These are phyloP conservation scores for Bromus sterilis DNA, from an alignment of 176 grass and related monocot species.

Conservation along the genomic window DNA sequence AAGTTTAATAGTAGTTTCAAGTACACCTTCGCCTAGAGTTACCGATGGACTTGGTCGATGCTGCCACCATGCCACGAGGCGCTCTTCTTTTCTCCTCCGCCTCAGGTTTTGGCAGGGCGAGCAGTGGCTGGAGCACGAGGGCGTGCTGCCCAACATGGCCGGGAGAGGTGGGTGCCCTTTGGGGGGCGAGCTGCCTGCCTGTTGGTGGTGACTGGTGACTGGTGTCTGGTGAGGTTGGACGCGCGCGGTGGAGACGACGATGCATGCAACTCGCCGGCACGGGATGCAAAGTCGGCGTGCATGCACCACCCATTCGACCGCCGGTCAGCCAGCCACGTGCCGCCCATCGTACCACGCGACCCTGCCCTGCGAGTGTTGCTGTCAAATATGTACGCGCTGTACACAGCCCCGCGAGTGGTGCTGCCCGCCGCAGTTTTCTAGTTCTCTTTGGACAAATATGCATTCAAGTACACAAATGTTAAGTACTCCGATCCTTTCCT, in stretches of 20 bases:
- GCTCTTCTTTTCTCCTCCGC: background rate
- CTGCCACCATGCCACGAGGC: background rate
- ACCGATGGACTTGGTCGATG: background rate
- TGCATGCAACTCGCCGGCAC: background rate
- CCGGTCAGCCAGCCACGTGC: constrained; percentile 13
- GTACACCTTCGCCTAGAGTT: background rate
- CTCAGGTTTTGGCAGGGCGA: background rate
- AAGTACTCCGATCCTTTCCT: too few species aligned
- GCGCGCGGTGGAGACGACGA: background rate
- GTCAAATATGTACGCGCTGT: background rate
- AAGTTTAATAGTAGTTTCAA: background rate
- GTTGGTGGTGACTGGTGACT: background rate
- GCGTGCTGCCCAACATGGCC: constrained; percentile 33
- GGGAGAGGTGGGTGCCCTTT: constrained; percentile 27
- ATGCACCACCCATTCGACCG: background rate
- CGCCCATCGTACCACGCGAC: background rate
- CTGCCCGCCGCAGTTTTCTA: too few species aligned
- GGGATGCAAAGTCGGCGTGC: background rate
- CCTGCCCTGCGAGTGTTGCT: background rate
- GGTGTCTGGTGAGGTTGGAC: background rate
- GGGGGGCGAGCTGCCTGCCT: constrained; percentile 42
- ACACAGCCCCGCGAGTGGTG: background rate
- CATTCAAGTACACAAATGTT: too few species aligned
- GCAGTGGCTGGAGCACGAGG: constrained; percentile 21
- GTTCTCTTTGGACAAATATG: too few species aligned